Evolutionary conservation across 108 stramenopile genomes (phyloP), one percentile per base, ranked within the genome.

Genomic region (Chaetoceros tenuissimus): DNA sequence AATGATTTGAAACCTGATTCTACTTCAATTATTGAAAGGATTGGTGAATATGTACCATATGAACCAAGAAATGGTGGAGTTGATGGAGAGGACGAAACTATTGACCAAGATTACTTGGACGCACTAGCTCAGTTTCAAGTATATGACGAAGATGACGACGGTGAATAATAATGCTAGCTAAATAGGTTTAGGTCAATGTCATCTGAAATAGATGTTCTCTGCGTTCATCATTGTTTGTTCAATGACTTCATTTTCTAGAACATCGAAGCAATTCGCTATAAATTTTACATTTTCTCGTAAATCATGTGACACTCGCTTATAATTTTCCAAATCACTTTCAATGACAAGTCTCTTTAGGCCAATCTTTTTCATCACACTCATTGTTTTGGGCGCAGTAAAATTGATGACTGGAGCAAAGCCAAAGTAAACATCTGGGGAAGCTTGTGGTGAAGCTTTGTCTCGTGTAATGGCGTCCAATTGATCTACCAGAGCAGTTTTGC

Each of bases 321-420:
- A 63, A 70, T 92, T 80, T 66, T 92, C 91, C 46, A 81, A 78
- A 74, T 92, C 91, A 17, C 85, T 82, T 71, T 92, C 91, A 27
- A 92, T 49, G 2, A 92, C 62, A n/a, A 92, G 44, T 46, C 79
- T 75, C 53, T 82, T 48, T 1, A 92, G 45, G 20, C 91, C 91
- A 27, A 92, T 80, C 49, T 71, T 60, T 53, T 58, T 72, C 40
- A 88, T 77, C 40, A 92, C 77, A 0, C 65, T 28, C 0, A 71
- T 51, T 3, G 91, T 92, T 55, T 92, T 92, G 19, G 84, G 62
- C 3, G 83, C 70, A 29, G 75, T 62, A 51, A 87, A 87, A 50
- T 92, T 84, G 24, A 80, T 54, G 13, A 75, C 69, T 7, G 91
- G 91, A 0, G 87, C 78, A 71, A 92, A 92, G 40, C 91, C 91